phyloP scores from a whole-genome alignment of 169 alveolate species.

The Plasmodium vivax region DNA sequence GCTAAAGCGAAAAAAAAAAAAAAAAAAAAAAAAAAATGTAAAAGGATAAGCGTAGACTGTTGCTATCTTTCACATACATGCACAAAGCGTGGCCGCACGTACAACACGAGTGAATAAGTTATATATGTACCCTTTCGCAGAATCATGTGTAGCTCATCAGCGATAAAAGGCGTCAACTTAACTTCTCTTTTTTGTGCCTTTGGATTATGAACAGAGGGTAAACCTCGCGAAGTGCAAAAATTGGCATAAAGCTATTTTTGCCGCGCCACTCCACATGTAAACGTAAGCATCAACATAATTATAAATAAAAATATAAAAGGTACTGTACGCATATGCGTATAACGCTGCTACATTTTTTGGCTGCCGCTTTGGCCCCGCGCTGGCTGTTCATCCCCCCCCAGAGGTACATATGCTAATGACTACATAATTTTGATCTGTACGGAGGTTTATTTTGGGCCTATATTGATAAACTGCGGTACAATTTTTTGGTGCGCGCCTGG shows the following conservation, averaged over 20 bases:
- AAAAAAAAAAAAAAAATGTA: background rate
- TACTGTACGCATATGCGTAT: background rate
- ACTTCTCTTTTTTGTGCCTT: background rate
- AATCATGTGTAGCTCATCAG: background rate
- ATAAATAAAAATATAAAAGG: no score
- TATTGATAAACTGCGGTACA: background rate
- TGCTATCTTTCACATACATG: background rate
- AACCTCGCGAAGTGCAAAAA: background rate
- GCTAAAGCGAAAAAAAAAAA: background rate
- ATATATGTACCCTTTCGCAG: background rate
- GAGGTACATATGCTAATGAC: background rate
- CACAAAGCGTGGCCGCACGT: background rate
- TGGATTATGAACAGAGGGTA: background rate
- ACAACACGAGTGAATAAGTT: background rate
- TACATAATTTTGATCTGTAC: background rate
- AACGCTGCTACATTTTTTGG: background rate
- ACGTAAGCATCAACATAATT: no score
- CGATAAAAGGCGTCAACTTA: background rate
- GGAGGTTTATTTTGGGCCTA: background rate
- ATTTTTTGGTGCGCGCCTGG: background rate
- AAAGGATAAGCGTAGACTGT: background rate
- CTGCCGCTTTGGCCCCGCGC: background rate
- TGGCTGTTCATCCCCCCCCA: background rate
- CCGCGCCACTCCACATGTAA: background rate
- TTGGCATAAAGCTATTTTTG: background rate